Percentiles rank a stretch among this genome's conserved stretches.
These are phyloP conservation scores for Curvularia spicifera DNA, from an alignment of 2,329 filamentous ascomycete species.

Conservation along the genomic window DNA sequence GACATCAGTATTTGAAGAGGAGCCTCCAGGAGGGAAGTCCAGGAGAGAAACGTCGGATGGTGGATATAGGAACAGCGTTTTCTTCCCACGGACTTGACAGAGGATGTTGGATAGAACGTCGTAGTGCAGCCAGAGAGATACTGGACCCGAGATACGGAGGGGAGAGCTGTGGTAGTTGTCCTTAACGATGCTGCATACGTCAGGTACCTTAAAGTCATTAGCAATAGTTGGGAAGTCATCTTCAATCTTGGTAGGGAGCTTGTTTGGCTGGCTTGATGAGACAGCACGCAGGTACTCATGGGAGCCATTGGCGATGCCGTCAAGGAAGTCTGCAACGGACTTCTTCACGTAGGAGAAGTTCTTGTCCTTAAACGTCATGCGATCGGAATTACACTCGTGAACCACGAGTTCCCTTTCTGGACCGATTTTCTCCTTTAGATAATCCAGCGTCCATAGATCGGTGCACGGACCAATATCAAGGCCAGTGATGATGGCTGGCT, in stretches of 20 bases:
- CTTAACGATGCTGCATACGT: slow-evolving; percentile 49
- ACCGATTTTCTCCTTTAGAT: slow-evolving; percentile 63
- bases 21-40: slow-evolving; percentile 75
- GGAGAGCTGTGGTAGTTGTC: slow-evolving; percentile 78
- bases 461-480: slow-evolving; percentile 72
- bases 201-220: slow-evolving; percentile 72
- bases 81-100: slow-evolving; percentile 76
- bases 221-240: slow-evolving; percentile 75
- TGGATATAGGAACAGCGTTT: slow-evolving; percentile 77
- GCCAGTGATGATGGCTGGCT: slow-evolving; percentile 70
- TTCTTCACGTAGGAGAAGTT: slow-evolving; percentile 80
- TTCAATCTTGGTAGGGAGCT: slow-evolving; percentile 71
- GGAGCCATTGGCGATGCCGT: slow-evolving; percentile 62
- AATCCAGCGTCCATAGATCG: slow-evolving; percentile 70
- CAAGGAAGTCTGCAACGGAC: slow-evolving; percentile 70
- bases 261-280: slow-evolving; percentile 71
- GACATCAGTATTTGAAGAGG: slow-evolving; percentile 78
- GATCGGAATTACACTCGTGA: slow-evolving; percentile 69
- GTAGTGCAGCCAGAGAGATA: slow-evolving; percentile 91
- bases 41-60: slow-evolving; percentile 75
- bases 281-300: slow-evolving; percentile 80
- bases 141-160: slow-evolving; percentile 77
- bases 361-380: slow-evolving; percentile 82
- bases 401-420: slow-evolving; percentile 67
- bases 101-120: slow-evolving; percentile 90